Conservation (phyloP, 257 asterid genomes). For the Echium plantagineum region DNA sequence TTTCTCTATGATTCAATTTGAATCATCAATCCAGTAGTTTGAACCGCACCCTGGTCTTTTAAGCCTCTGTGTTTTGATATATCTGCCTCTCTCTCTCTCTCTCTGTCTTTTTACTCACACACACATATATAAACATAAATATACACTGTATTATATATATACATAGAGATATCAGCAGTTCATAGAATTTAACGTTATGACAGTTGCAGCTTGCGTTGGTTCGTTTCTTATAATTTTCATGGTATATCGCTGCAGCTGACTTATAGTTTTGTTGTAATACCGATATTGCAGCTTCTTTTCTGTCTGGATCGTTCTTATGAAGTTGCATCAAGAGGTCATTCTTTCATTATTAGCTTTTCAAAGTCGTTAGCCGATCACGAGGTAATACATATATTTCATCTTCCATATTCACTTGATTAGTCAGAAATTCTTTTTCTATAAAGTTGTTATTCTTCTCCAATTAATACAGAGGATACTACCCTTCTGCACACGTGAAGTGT, state of each 20-base stretch:
- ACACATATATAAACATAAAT: background rate
- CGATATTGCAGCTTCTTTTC: constrained; percentile 61
- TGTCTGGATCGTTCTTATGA: constrained; percentile 88
- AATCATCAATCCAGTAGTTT: background rate
- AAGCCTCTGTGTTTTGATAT: too few species aligned
- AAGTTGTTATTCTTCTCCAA: constrained; percentile 13
- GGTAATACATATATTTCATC: constrained; percentile 36
- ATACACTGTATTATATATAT: too few species aligned
- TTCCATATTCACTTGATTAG: constrained; percentile 11
- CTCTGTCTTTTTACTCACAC: background rate
- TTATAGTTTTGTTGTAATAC: constrained; percentile 14
- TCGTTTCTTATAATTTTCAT: background rate
- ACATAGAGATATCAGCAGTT: too few species aligned
- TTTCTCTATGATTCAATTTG: background rate
- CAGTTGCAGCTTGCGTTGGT: background rate
- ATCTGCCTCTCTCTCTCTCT: too few species aligned
- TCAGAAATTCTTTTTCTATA: background rate
- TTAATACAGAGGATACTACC: constrained; percentile 62
- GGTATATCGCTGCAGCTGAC: constrained; percentile 6
- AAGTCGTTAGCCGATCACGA: constrained; percentile 69
- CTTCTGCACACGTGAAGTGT: constrained; percentile 95
- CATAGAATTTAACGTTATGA: background rate
- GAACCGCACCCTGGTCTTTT: background rate
- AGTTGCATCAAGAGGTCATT: constrained; percentile 92
- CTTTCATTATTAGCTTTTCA: constrained; percentile 94